Conservation (phyloP, 352 stramenopile species). For the Pythium dissimile region DNA sequence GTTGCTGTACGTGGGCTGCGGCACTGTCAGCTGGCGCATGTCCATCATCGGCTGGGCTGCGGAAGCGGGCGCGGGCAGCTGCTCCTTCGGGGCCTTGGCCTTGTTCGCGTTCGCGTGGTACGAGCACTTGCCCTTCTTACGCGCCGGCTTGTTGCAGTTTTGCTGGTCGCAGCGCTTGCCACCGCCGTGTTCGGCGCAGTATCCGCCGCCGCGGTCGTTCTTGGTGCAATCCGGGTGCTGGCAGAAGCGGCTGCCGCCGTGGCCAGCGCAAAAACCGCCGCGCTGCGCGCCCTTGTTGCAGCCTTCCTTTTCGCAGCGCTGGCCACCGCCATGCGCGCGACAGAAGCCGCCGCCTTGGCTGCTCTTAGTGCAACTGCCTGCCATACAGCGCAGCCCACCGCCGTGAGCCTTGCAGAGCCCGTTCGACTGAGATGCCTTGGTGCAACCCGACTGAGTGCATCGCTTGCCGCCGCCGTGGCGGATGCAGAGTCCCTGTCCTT, state of each 20-base stretch:
- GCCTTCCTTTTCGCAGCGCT: conserved; percentile 78
- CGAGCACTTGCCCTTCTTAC: conserved; percentile 87
- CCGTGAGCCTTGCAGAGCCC: conserved; percentile 85
- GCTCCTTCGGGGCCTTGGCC: conserved; percentile 57
- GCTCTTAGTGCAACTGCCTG: conserved; percentile 76
- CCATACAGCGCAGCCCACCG: conserved; percentile 72
- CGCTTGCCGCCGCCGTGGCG: conserved; percentile 81
- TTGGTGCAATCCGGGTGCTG: conserved; percentile 85
- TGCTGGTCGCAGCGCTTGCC: conserved; percentile 77
- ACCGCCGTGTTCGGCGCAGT: conserved; percentile 82
- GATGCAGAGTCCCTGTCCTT: conserved; percentile 81
- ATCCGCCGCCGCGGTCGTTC: conserved; percentile 83
- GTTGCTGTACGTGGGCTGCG: conserved; percentile 34
- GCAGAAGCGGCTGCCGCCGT: conserved; percentile 81
- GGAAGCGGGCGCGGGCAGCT: conserved; percentile 13
- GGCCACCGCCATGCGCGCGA: conserved; percentile 75
- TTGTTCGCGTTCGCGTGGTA: conserved; percentile 79
- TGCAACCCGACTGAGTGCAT: conserved; percentile 74
- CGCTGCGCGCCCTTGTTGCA: conserved; percentile 84
- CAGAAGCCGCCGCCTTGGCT: conserved; percentile 83
- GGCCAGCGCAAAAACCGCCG: conserved; percentile 72
- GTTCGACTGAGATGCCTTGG: conserved; percentile 80
- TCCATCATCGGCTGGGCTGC: conserved; percentile 66
- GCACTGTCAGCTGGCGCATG: conserved; percentile 78
- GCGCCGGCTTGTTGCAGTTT: conserved; percentile 76